Base-by-base conservation (phyloP, 2,329 filamentous ascomycete genomes). In the Didymella arachidicola region DNA sequence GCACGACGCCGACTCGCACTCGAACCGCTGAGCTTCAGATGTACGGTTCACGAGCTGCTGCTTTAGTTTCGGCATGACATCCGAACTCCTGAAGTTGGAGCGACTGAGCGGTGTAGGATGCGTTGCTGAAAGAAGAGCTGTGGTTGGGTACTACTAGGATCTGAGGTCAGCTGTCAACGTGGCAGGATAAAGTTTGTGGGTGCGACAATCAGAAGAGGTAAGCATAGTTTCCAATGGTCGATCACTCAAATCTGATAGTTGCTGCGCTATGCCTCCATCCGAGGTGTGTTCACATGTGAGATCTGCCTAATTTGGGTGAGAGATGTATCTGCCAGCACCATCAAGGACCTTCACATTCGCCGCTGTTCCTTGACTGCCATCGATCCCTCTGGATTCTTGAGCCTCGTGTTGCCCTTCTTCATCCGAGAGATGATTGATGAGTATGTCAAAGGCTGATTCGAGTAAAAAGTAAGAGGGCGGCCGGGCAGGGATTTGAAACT, bases 181-280 rank as follows among this genome's bases (percentile, higher is more conserved):
- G 30, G 50, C 41, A 18, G 41, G 32, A 32, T 18, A 41, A 14
- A 19, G 18, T 39, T 34, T 32, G 4, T 50, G 27, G 16, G 29
- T 50, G 18, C 30, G 50, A 42, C 41, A 29, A 59, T 46, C 45
- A 59, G 34, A 50, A 50, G 36, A 59, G 51, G 41, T 54, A 49
- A 27, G 22, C 11, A 14, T 27, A 12, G 32, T 44, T 41, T 39
- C 27, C 18, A 11, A 16, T 51, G 34, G 44, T 47, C 6, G 18
- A 25, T 43, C 10, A 16, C 34, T 43, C 29, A 48, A 25, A 43
- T 5, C 14, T 26, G n/a, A 39, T n/a, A 1, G 19, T 18, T 48
- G 38, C 52, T 38, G 44, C 44, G 36, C 34, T 47, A 11, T 12
- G 27, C 44, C 18, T 3, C n/a, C 27, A 16, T 34, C 8, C 16